A percentile compares a stretch with the other conserved stretches of the same genome.
Evolutionary conservation across 768 basidiomycete genomes (phyloP).

Genomic region (Phylloporus sp.): DNA sequence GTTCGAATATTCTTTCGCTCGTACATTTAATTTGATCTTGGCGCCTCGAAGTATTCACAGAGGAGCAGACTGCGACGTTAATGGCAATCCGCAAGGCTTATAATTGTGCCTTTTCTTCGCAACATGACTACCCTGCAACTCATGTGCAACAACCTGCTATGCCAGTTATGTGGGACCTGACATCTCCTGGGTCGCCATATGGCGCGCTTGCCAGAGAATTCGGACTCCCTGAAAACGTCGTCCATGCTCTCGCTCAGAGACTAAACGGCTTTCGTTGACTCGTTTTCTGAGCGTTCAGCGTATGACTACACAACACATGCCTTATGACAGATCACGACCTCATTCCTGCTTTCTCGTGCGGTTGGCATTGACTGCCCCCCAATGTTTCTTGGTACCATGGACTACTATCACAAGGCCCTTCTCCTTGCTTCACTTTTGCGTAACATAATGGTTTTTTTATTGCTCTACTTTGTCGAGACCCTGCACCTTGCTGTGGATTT

Average conservation of each 20-base stretch:
- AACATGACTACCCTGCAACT: slow-evolving; percentile 1
- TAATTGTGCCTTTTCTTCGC: slow-evolving; percentile 14
- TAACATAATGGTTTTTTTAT: slow-evolving; percentile 14
- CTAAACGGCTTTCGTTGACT: slow-evolving; percentile 31
- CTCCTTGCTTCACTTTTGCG: slow-evolving; percentile 14
- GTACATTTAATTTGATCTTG: not conserved
- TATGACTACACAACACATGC: not conserved
- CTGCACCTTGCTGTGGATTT: slow-evolving; percentile 26
- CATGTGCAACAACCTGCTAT: slow-evolving; percentile 11
- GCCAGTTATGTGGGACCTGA: slow-evolving; percentile 21
- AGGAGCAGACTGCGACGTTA: slow-evolving; percentile 51
- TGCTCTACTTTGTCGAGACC: slow-evolving; percentile 14
- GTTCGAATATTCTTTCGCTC: slow-evolving; percentile 35
- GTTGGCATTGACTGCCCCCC: slow-evolving; percentile 28
- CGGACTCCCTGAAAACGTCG: slow-evolving; percentile 62
- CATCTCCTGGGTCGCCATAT: slow-evolving; percentile 26
- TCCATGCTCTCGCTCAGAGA: slow-evolving; percentile 63
- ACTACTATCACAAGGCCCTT: slow-evolving; percentile 9
- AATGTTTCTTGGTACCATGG: slow-evolving; percentile 25
- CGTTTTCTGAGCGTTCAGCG: not conserved
- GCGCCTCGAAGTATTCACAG: slow-evolving; percentile 50
- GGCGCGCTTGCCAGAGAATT: slow-evolving; percentile 67
- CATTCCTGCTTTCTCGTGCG: not conserved
- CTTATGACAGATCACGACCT: slow-evolving; percentile 19
- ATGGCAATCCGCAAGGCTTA: slow-evolving; percentile 38